These are phyloP conservation scores for Cylindrodendrum hubeiense DNA, from an alignment of 2,329 filamentous ascomycete genomes.

Conservation along the genomic window DNA sequence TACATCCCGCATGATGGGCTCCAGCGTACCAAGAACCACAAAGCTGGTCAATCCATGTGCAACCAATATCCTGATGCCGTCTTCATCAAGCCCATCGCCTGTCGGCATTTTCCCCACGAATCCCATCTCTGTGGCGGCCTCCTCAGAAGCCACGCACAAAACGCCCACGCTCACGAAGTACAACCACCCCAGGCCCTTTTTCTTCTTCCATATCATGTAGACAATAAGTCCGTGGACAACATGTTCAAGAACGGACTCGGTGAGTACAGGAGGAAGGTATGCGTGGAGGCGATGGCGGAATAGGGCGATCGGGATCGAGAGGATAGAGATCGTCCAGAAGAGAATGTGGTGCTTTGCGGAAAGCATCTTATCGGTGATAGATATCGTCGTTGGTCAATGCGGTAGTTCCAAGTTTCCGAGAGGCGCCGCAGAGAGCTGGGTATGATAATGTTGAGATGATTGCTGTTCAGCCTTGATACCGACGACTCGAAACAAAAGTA, in stretches of 20 bases:
- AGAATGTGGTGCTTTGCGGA: slow-evolving; percentile 31
- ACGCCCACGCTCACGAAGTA: slow-evolving; percentile 6
- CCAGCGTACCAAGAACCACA: slow-evolving; percentile 36
- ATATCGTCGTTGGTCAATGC: background rate
- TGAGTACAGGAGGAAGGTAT: background rate
- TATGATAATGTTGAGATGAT: background rate
- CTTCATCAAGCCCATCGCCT: background rate
- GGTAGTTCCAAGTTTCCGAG: background rate
- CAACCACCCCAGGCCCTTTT: background rate
- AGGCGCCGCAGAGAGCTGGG: background rate
- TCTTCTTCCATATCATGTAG: background rate
- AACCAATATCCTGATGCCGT: slow-evolving; percentile 10
- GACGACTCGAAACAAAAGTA: background rate
- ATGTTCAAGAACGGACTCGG: slow-evolving; percentile 10
- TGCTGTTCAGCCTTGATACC: background rate
- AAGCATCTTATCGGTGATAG: slow-evolving; percentile 27
- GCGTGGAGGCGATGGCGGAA: slow-evolving; percentile 16
- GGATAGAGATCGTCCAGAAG: slow-evolving; percentile 34
- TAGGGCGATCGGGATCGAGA: slow-evolving; percentile 14
- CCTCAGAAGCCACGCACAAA: slow-evolving; percentile 17
- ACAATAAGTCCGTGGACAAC: background rate
- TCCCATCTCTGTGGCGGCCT: slow-evolving; percentile 9
- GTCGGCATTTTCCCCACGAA: slow-evolving; percentile 19
- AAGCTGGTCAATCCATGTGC: slow-evolving; percentile 35
- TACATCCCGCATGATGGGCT: slow-evolving; percentile 38